Evolutionary conservation across 1,139 yeast genomes (phyloP).

Genomic region (Magnusiomyces clavatus): DNA sequence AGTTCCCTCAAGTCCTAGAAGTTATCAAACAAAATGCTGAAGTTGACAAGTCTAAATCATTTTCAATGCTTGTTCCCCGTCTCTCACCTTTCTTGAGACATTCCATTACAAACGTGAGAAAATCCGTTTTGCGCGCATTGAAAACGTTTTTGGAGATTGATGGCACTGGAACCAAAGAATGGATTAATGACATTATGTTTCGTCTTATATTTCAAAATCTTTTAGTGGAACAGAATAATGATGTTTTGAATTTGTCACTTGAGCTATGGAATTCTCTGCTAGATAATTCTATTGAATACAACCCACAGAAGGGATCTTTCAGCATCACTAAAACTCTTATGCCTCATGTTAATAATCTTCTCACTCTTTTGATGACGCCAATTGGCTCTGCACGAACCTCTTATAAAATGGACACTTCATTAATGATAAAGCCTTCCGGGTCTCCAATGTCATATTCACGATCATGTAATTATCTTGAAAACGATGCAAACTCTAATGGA

Average conservation of each 20-base stretch:
- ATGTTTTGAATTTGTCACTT: conserved; percentile 57
- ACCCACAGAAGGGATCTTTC: conserved; percentile 12
- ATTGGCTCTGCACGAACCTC: conserved; percentile 88
- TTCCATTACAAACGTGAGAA: conserved; percentile 85
- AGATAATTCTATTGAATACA: conserved; percentile 14
- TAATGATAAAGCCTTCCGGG: conserved; percentile 78
- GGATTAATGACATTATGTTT: conserved; percentile 71
- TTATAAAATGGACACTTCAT: conserved; percentile 70
- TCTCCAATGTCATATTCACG: conserved; percentile 31
- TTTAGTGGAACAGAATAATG: conserved; percentile 77
- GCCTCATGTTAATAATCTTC: conserved; percentile 33
- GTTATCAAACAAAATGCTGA: conserved; percentile 51
- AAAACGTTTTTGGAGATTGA: conserved; percentile 70
- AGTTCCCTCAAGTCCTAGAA: conserved; percentile 68
- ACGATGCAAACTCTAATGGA: conserved; percentile 11
- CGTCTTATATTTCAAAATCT: conserved; percentile 81
- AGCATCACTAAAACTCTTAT: conserved; percentile 10
- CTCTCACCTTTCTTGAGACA: conserved; percentile 90
- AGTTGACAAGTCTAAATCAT: conserved; percentile 43
- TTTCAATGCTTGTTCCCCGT: conserved; percentile 77
- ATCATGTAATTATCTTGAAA: neutral
- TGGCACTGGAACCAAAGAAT: conserved; percentile 47
- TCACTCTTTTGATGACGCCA: conserved; percentile 75
- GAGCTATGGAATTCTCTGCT: conserved; percentile 55
- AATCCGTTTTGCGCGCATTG: conserved; percentile 77